Conservation (phyloP, 768 basidiomycete genomes). For the Lactifluus volemus region DNA sequence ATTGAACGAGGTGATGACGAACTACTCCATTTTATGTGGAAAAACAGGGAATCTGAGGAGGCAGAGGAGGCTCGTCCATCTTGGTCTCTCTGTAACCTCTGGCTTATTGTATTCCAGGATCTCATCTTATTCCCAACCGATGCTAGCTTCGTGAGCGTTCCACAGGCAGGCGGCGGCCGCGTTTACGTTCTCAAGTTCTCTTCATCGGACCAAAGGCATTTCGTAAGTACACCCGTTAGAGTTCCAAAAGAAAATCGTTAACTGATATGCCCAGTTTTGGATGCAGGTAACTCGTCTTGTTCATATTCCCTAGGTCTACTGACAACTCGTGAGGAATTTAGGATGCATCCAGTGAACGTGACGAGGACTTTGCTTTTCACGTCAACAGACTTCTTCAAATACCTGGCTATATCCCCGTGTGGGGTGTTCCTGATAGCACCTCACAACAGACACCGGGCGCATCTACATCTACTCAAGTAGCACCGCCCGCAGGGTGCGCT, state of each 20-base stretch:
- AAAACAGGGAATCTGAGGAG: constrained; percentile 52
- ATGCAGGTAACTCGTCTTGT: constrained; percentile 51
- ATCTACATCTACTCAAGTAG: constrained; percentile 35
- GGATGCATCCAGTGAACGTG: constrained; percentile 60
- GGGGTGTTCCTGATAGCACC: constrained; percentile 35
- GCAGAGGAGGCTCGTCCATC: constrained; percentile 48
- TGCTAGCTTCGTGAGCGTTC: constrained; percentile 69
- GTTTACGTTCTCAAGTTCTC: constrained; percentile 88
- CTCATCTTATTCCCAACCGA: constrained; percentile 83
- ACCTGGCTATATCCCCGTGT: constrained; percentile 51
- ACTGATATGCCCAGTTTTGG: constrained; percentile 55
- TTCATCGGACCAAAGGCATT: constrained; percentile 82
- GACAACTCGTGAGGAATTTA: constrained; percentile 24
- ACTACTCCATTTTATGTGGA: constrained; percentile 74
- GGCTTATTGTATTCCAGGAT: constrained; percentile 40
- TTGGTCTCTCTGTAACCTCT: not conserved
- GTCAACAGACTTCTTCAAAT: constrained; percentile 64
- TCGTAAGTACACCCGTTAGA: constrained; percentile 43
- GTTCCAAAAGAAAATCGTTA: not conserved
- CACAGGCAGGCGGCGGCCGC: constrained; percentile 55
- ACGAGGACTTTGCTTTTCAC: constrained; percentile 65
- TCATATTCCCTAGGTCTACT: not conserved
- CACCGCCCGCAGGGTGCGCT: constrained; percentile 14
- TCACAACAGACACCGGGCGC: constrained; percentile 31
- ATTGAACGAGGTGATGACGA: constrained; percentile 66